phyloP scores from a whole-genome alignment of 257 asterid genomes.

The Plantago ovata region DNA sequence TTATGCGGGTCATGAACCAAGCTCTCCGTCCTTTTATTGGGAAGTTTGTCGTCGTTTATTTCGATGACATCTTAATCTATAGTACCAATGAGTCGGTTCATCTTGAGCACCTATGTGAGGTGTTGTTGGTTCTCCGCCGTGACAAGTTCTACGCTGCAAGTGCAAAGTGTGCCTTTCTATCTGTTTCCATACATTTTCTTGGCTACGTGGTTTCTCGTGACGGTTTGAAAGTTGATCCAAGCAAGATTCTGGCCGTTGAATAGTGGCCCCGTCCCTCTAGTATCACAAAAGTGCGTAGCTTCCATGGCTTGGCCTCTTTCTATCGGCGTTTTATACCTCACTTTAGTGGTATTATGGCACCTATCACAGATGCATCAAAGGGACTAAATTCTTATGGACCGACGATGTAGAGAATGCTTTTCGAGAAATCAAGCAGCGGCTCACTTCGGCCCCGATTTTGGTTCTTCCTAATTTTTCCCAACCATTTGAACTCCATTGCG shows the following conservation, averaged over 20 bases:
- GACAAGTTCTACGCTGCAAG: neutral
- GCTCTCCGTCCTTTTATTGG: too few relatives aligned
- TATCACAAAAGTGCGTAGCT: neutral
- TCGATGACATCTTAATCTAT: neutral
- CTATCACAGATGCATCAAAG: neutral
- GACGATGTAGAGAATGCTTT: neutral
- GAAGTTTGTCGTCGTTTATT: too few relatives aligned
- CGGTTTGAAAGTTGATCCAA: too few relatives aligned
- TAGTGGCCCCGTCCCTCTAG: neutral
- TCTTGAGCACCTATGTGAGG: neutral
- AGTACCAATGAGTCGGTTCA: neutral
- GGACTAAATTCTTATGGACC: neutral
- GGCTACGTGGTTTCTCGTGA: neutral
- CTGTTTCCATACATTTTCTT: neutral
- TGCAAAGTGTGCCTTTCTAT: neutral
- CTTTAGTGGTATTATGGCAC: neutral
- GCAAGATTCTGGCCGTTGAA: neutral
- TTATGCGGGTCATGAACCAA: too few relatives aligned
- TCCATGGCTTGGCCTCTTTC: neutral
- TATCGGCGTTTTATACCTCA: neutral
- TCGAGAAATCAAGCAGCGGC: neutral
- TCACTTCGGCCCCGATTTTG: neutral
- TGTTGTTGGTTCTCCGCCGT: neutral
- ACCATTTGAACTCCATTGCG: neutral
- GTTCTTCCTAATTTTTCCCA: neutral